Base-by-base conservation (phyloP, 139 green algal species). In the Auxenochlorella protothecoides region DNA sequence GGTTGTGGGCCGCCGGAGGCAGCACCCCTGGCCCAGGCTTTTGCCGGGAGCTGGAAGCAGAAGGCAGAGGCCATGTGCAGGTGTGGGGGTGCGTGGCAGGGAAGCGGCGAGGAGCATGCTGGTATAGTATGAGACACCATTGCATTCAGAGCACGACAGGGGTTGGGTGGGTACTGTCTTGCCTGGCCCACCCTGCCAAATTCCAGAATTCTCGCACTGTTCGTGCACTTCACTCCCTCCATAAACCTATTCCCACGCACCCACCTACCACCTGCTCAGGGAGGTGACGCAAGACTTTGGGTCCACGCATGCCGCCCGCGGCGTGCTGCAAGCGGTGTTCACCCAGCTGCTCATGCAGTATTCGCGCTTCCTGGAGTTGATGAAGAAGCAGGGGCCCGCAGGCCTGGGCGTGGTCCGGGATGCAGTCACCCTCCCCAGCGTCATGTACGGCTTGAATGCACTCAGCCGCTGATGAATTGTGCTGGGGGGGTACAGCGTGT, bases 311-410 rank as follows among this genome's bases (percentile, higher is more conserved):
- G 55, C 76, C 16, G 90, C 81, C 0, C 78, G 87, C 27, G 82
- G 92, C 54, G 91, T 97, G 63, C 77, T 96, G 70, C 85, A 96
- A 80, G 87, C 90, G 0, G 88, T 88, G 16, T 92, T 98, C 85
- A 97, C 93, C 5, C 84, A 96, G 73, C 80, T 98, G 61, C 81
- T 98, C 72, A 82, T 97, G 63, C 93, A 95, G 80, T 98, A 97
- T 81, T 97, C 91, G 2, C 85, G 93, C 63, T 81, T 96, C 70
- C 78, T 97, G 74, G 93, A 98, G 69, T 78, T 96, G 72, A 73
- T 93, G 12, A 93, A 96, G 81, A 78, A 78, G 61, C 85, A 91
- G 69, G 90, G 90, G 6, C 73, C 84, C 0, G 81, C 87, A 63
- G 91, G 89, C 0, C 72, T 82, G 10, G 77, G 74, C 10, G 72